Evolutionary conservation across 2,329 filamentous ascomycete genomes (phyloP).

Genomic region (Cladophialophora exuberans): DNA sequence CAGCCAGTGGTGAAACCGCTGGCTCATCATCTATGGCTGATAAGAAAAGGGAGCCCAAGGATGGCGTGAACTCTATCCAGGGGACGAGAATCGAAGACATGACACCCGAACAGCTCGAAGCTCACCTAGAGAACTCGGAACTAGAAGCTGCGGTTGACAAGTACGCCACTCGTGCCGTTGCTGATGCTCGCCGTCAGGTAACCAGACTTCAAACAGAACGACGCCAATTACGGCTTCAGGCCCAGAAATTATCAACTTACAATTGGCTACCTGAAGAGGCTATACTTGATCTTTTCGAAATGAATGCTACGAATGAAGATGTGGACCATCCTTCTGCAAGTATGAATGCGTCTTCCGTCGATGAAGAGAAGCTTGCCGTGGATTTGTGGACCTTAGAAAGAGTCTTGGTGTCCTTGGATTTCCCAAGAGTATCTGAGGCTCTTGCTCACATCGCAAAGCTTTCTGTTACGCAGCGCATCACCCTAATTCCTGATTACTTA

Average conservation of each 20-base stretch:
- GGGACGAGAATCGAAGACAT: slow-evolving; percentile 51
- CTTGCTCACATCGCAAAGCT: slow-evolving; percentile 70
- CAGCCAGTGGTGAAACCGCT: background rate
- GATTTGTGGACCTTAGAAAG: slow-evolving; percentile 84
- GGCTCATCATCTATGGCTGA: background rate
- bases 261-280: slow-evolving; percentile 83
- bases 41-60: background rate
- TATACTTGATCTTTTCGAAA: slow-evolving; percentile 73
- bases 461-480: slow-evolving; percentile 61
- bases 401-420: slow-evolving; percentile 69
- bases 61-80: background rate
- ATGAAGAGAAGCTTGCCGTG: slow-evolving; percentile 61
- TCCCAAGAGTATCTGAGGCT: slow-evolving; percentile 68
- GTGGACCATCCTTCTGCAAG: background rate
- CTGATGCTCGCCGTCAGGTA: slow-evolving; percentile 77
- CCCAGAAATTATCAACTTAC: slow-evolving; percentile 70
- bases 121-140: slow-evolving; percentile 85
- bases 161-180: slow-evolving; percentile 74
- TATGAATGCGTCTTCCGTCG: background rate
- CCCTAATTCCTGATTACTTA: slow-evolving; percentile 64
- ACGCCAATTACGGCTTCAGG: slow-evolving; percentile 77
- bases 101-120: slow-evolving; percentile 86
- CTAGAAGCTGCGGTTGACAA: slow-evolving; percentile 87
- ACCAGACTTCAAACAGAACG: slow-evolving; percentile 81
- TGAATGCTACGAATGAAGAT: slow-evolving; percentile 44